Evolutionary conservation across 1,284 basidiomycete genomes (phyloP).

Genomic region (Lentinula novae-zelandiae): DNA sequence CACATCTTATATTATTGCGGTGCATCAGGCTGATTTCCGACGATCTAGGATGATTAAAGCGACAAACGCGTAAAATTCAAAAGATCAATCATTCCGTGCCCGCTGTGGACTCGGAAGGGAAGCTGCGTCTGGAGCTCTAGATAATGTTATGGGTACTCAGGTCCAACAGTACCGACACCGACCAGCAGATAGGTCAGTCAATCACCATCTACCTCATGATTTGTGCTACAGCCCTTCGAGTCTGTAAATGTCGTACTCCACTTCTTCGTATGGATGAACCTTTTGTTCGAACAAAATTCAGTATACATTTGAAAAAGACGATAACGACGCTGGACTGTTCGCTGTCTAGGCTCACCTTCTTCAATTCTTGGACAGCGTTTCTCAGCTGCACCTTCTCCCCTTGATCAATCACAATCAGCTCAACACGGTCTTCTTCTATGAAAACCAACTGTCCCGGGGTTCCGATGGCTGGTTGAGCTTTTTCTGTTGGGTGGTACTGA

Average conservation of each 20-base stretch:
- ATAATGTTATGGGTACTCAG: no score
- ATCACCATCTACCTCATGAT: no score
- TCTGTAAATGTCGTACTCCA: constrained; percentile 53
- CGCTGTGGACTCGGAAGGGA: no score
- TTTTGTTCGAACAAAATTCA: constrained; percentile 18
- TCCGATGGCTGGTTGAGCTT: constrained; percentile 44
- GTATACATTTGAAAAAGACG: neutral
- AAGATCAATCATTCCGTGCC: neutral
- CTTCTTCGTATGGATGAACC: constrained; percentile 58
- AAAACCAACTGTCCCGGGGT: constrained; percentile 35
- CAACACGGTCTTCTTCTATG: constrained; percentile 53
- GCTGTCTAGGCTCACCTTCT: constrained; percentile 33
- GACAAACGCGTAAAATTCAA: constrained; percentile 33
- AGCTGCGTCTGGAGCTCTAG: no score
- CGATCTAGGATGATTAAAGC: constrained; percentile 39
- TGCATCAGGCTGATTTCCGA: no score
- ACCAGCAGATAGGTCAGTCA: no score
- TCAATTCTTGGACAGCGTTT: constrained; percentile 40
- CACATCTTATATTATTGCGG: no score
- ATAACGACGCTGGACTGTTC: neutral
- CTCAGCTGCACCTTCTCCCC: constrained; percentile 33
- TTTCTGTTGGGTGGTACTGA: constrained; percentile 41
- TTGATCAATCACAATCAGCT: constrained; percentile 44
- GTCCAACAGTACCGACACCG: no score
- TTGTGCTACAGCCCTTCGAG: constrained; percentile 31